phyloP scores from a whole-genome alignment of 371 early-diverging fungal species.

The Saksenaea vasiformis region DNA sequence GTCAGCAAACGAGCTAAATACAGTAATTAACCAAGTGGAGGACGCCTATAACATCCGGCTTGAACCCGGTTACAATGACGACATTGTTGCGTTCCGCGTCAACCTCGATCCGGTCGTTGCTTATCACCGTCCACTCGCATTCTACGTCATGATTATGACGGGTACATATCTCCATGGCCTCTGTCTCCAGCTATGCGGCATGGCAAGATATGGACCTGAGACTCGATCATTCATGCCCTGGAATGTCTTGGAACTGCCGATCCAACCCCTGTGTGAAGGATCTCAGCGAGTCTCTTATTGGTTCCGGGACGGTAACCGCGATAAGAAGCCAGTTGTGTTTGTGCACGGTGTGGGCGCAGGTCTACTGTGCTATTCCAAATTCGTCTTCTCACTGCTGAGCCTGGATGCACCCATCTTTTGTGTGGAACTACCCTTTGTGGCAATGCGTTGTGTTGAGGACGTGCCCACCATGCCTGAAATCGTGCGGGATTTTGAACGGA shows the following conservation, averaged over 20 bases:
- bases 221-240: constrained; percentile 27
- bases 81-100: constrained; percentile 56
- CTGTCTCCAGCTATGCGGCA: constrained; percentile 34
- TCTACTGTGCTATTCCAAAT: constrained; percentile 56
- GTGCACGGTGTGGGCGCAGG: constrained; percentile 78
- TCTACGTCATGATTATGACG: constrained; percentile 51
- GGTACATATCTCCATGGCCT: constrained; percentile 13
- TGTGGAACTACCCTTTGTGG: constrained; percentile 71
- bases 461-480: constrained; percentile 66
- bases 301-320: constrained; percentile 46
- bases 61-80: constrained; percentile 56
- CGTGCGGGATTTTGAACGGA: constrained; percentile 59
- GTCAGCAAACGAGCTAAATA: constrained; percentile 38
- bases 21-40: constrained; percentile 53
- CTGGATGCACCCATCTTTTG: constrained; percentile 63
- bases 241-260: constrained; percentile 31
- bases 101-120: constrained; percentile 70
- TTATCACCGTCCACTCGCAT: constrained; percentile 63
- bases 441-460: constrained; percentile 64
- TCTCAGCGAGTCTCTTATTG: constrained; percentile 50
- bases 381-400: constrained; percentile 43
- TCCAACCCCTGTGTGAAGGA: constrained; percentile 6
- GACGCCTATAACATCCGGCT: constrained; percentile 42
- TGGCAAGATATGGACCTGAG: constrained; percentile 39
- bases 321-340: constrained; percentile 65